Evolutionary conservation across 1,284 basidiomycete species (phyloP), one percentile per base, ranked within the genome.

Genomic region (Schizophyllum amplum): DNA sequence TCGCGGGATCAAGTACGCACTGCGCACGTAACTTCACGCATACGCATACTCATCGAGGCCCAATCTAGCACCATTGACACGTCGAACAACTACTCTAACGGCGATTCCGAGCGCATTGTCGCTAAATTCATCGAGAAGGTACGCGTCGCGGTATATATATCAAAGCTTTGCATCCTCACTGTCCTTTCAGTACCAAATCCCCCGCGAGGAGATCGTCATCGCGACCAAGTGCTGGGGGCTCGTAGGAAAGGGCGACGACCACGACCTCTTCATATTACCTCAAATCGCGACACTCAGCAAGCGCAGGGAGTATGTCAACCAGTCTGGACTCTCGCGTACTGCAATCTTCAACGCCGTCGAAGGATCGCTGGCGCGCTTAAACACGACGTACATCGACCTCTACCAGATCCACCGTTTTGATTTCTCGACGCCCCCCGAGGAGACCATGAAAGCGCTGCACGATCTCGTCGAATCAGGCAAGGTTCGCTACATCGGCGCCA

Each of bases 31-130:
- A 17, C 33, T 9, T 42, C 33, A 17, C 7, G 7, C n/a, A 42
- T 42, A 4, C 13, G 33, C 3, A 42, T 42, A 42, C n/a, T 42
- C 33, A 42, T 9, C 4, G 33, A 9, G 11, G 7, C 11, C 33
- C 13, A 42, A 9, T 9, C 33, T 9, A 42, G 33, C 55, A 77
- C 75, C 15, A 68, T 78, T 55, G 79, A 81, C 61, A 84, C 84
- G 0, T 81, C 83, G 24, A 82, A 86, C 62, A 66, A 78, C 1
- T 82, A 82, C 59, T 79, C 76, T 2, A 77, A 79, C 54, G 79
- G 79, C 3, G 73, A 75, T 55, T 77, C 76, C 0, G 77, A 79
- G 52, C 62, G 65, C 1, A 53, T 78, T 23, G 60, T 78, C 9
- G 82, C 74, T 11, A 77, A 80, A 62, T 84, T 84, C 52, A 71